A percentile compares a stretch with the other conserved stretches of the same genome.
Evolutionary conservation across 2,329 filamentous ascomycete genomes (phyloP).

Genomic region (Xylaria sp.): DNA sequence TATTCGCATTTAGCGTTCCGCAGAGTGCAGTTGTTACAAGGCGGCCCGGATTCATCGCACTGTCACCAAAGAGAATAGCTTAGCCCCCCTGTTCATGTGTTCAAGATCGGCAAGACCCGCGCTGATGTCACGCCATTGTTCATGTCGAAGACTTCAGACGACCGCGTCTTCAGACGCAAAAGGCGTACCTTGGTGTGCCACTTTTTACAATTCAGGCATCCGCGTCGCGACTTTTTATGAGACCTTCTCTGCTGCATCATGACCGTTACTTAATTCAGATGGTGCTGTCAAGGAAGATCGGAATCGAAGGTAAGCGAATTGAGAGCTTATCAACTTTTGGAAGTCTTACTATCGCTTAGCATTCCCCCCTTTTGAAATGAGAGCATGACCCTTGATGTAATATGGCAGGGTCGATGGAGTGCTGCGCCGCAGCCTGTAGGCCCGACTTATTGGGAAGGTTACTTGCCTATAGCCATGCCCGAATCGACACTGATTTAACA

Average conservation of each 20-base stretch:
- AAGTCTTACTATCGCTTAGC: conserved; percentile 6
- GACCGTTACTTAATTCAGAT: conserved; percentile 5
- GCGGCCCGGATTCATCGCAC: conserved; percentile 47
- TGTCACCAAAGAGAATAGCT: conserved; percentile 25
- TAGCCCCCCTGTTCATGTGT: conserved; percentile 28
- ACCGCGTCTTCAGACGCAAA: neutral
- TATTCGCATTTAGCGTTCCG: conserved; percentile 48
- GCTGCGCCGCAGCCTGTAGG: conserved; percentile 24
- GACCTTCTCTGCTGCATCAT: conserved; percentile 49
- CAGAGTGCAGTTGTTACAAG: conserved; percentile 46
- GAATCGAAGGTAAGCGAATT: conserved; percentile 16
- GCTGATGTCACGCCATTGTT: conserved; percentile 4
- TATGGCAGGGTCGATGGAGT: conserved; percentile 16
- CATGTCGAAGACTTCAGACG: conserved; percentile 3
- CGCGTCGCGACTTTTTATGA: conserved; percentile 51
- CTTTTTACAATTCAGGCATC: conserved; percentile 51
- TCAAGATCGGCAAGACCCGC: conserved; percentile 11
- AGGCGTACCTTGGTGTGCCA: conserved; percentile 51
- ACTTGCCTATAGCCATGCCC: conserved; percentile 4
- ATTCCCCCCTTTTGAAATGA: conserved; percentile 17
- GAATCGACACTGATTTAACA: conserved; percentile 1
- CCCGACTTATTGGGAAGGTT: conserved; percentile 6
- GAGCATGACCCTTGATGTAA: conserved; percentile 17
- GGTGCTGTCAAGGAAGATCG: conserved; percentile 9
- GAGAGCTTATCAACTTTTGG: conserved; percentile 25